These are phyloP conservation scores for Sarocladium strictum DNA, from an alignment of 2,329 filamentous ascomycete species.

Conservation along the genomic window DNA sequence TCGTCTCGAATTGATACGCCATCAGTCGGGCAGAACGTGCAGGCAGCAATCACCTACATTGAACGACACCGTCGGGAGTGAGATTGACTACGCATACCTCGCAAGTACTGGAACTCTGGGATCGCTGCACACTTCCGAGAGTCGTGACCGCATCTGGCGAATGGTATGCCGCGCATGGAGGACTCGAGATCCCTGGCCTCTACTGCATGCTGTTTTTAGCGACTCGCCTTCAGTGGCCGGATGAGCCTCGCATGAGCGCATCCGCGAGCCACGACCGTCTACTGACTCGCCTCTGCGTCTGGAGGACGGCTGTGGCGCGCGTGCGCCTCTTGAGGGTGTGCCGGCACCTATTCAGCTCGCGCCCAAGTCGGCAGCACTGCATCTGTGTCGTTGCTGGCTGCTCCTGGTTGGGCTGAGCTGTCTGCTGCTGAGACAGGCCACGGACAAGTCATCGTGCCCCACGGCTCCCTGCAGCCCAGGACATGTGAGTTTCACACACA, in stretches of 20 bases:
- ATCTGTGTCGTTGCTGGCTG: neutral
- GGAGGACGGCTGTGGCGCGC: neutral
- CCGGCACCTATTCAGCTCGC: neutral
- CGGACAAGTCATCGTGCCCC: neutral
- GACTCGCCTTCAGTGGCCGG: neutral
- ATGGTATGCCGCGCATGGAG: no score
- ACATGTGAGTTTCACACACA: constrained; percentile 2
- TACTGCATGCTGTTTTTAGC: no score
- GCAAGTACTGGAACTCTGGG: no score
- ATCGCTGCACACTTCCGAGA: no score
- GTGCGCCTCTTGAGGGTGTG: neutral
- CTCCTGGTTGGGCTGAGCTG: neutral
- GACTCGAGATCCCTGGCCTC: no score
- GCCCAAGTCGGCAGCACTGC: neutral
- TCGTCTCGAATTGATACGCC: no score
- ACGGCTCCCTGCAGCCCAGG: neutral
- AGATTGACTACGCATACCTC: no score
- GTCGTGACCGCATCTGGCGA: no score
- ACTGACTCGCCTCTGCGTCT: neutral
- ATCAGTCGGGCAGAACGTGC: no score
- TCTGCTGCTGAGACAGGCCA: neutral
- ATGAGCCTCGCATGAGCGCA: neutral
- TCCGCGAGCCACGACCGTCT: neutral
- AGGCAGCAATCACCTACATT: no score
- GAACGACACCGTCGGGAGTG: no score